phyloP scores from a whole-genome alignment of 371 early-diverging fungal species.

The Choanephora cucurbitarum region DNA sequence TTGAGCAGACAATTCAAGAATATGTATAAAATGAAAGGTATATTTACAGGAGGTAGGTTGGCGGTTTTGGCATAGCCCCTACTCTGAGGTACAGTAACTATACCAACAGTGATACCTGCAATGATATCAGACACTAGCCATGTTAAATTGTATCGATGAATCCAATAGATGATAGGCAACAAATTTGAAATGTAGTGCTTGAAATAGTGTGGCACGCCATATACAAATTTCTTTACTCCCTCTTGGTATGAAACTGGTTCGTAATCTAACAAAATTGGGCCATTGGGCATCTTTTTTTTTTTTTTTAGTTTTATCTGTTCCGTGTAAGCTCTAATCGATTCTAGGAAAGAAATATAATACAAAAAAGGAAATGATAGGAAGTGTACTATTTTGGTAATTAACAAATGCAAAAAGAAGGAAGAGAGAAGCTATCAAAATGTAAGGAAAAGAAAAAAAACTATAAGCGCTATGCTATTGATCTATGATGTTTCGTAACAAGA shows the following conservation, averaged over 20 bases:
- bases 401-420: constrained; percentile 6
- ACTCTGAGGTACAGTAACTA: constrained; percentile 86
- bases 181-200: constrained; percentile 26
- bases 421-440: no score
- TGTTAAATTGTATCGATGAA: constrained; percentile 70
- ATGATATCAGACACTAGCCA: constrained; percentile 87
- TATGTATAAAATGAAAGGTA: no score
- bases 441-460: constrained; percentile 9
- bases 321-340: no score
- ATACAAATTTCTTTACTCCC: constrained; percentile 9
- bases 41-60: constrained; percentile 78
- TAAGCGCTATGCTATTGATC: constrained; percentile 13
- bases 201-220: constrained; percentile 13
- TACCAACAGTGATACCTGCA: constrained; percentile 89
- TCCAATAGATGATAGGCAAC: constrained; percentile 74
- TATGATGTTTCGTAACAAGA: constrained; percentile 29
- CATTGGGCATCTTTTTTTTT: constrained; percentile 10
- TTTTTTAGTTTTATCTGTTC: no score
- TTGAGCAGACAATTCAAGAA: no score
- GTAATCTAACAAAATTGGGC: constrained; percentile 22
- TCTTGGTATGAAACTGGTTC: constrained; percentile 19
- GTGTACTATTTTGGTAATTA: neutral
- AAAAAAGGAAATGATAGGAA: neutral
- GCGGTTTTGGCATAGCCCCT: constrained; percentile 89
- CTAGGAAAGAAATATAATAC: no score